A percentile compares a stretch with the other conserved stretches of the same genome.
phyloP scores from a whole-genome alignment of 2,329 filamentous ascomycete genomes.

The Cyclaneusma minus region DNA sequence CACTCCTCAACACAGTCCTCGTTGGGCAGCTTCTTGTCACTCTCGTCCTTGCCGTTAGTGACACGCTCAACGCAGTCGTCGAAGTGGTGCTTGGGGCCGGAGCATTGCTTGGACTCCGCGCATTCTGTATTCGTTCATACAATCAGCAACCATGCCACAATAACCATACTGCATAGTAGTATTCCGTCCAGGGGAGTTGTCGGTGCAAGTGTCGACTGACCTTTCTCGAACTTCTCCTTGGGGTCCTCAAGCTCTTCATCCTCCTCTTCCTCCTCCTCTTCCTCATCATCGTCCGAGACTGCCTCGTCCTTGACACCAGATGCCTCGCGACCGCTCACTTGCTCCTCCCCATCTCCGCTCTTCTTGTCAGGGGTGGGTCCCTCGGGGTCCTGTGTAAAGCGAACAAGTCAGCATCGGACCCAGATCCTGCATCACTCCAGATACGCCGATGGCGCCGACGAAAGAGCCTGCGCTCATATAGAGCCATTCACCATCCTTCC shows the following conservation, averaged over 20 bases:
- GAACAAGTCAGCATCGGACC: too few species aligned
- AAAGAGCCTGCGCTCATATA: too few species aligned
- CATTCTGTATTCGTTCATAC: slow-evolving; percentile 81
- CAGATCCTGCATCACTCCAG: too few species aligned
- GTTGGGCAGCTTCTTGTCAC: slow-evolving; percentile 53
- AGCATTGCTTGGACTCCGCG: slow-evolving; percentile 71
- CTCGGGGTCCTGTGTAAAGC: too few species aligned
- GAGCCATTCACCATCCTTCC: too few species aligned
- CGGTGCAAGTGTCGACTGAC: slow-evolving; percentile 39
- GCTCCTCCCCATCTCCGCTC: too few species aligned
- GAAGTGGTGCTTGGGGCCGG: slow-evolving; percentile 89
- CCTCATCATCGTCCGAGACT: slow-evolving; percentile 32
- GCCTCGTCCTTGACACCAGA: too few species aligned
- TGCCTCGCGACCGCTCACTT: neutral
- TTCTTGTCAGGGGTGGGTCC: too few species aligned
- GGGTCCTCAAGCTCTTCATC: slow-evolving; percentile 72
- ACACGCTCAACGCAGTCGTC: slow-evolving; percentile 97
- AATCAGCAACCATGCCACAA: too few species aligned
- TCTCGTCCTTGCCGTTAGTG: slow-evolving; percentile 43
- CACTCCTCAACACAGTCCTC: slow-evolving; percentile 99
- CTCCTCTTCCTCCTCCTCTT: slow-evolving; percentile 44
- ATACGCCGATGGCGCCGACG: too few species aligned
- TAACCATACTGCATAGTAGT: too few species aligned
- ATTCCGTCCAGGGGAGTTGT: too few species aligned
- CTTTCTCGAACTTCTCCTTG: slow-evolving; percentile 81